Conservation (phyloP, 2,329 filamentous ascomycete species). For the Penicillium occitanis region DNA sequence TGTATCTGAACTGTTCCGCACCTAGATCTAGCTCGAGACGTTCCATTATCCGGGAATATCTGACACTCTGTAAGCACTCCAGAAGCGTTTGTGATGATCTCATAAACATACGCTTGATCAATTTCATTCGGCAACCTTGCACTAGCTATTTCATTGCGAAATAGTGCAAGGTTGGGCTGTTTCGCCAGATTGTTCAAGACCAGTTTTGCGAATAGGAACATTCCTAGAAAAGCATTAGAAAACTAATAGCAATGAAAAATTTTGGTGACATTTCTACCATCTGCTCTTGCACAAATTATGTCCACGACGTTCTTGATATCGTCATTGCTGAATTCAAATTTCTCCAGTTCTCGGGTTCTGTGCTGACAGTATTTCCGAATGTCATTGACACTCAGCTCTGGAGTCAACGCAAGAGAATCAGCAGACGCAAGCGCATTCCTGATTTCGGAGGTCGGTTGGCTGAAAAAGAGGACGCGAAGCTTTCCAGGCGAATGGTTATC, state of each 20-base stretch:
- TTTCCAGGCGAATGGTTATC: slow-evolving; percentile 6
- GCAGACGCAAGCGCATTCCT: neutral
- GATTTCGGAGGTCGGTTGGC: slow-evolving; percentile 3
- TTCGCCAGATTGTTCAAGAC: slow-evolving; percentile 9
- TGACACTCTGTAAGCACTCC: neutral
- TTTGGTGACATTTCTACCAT: neutral
- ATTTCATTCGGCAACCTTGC: slow-evolving; percentile 1
- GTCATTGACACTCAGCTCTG: slow-evolving; percentile 1
- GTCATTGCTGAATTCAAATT: slow-evolving; percentile 12
- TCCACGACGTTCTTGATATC: slow-evolving; percentile 2
- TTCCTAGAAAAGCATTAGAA: slow-evolving; percentile 4
- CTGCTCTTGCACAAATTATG: slow-evolving; percentile 9
- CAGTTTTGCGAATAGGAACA: slow-evolving; percentile 16
- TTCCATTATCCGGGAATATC: slow-evolving; percentile 1
- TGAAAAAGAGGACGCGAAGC: slow-evolving; percentile 9
- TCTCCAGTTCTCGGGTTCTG: slow-evolving; percentile 10
- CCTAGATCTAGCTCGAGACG: slow-evolving; percentile 1
- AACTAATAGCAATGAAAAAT: neutral
- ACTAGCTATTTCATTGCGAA: neutral
- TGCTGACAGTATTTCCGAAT: slow-evolving; percentile 14
- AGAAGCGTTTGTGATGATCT: neutral
- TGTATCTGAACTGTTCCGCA: neutral
- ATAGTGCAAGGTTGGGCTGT: neutral
- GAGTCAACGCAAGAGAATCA: slow-evolving; percentile 1
- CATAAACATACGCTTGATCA: neutral